Evolutionary conservation across 2,329 filamentous ascomycete species (phyloP).

Genomic region (Phialophora verrucosa): DNA sequence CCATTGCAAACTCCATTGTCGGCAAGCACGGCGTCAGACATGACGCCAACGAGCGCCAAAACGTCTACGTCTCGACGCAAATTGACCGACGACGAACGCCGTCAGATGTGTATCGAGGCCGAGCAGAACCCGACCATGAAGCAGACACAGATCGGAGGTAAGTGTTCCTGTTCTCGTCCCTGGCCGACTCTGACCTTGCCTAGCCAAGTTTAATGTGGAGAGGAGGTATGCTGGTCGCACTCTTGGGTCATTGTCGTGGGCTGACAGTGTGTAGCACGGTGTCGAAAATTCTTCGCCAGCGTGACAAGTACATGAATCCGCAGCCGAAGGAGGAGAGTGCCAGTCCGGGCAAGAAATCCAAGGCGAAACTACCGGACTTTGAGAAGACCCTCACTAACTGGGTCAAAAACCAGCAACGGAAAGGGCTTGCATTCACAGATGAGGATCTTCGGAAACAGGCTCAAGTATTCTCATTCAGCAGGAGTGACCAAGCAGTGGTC

Average conservation of each 20-base stretch:
- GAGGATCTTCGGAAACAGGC: slow-evolving; percentile 39
- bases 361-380: slow-evolving; percentile 87
- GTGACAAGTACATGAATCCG: slow-evolving; percentile 88
- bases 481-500: slow-evolving; percentile 38
- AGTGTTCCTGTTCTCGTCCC: slow-evolving; percentile 42
- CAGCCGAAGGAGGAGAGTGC: slow-evolving; percentile 66
- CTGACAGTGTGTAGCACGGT: slow-evolving; percentile 72
- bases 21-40: slow-evolving; percentile 53
- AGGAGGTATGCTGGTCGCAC: slow-evolving; percentile 71
- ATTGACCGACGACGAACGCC: slow-evolving; percentile 85
- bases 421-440: slow-evolving; percentile 56
- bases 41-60: slow-evolving; percentile 40
- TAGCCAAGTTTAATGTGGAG: slow-evolving; percentile 91
- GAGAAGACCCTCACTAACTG: slow-evolving; percentile 89
- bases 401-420: slow-evolving; percentile 78
- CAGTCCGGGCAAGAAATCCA: slow-evolving; percentile 80
- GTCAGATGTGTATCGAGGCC: slow-evolving; percentile 91
- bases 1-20: slow-evolving; percentile 56
- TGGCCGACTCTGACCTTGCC: slow-evolving; percentile 43
- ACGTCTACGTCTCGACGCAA: slow-evolving; percentile 74
- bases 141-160: slow-evolving; percentile 93
- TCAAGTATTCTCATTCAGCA: slow-evolving; percentile 38
- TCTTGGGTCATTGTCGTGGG: slow-evolving; percentile 8
- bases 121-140: slow-evolving; percentile 88
- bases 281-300: slow-evolving; percentile 94